Base-by-base conservation (phyloP, 345 rosid genomes). In the Anastatica hierochuntica region DNA sequence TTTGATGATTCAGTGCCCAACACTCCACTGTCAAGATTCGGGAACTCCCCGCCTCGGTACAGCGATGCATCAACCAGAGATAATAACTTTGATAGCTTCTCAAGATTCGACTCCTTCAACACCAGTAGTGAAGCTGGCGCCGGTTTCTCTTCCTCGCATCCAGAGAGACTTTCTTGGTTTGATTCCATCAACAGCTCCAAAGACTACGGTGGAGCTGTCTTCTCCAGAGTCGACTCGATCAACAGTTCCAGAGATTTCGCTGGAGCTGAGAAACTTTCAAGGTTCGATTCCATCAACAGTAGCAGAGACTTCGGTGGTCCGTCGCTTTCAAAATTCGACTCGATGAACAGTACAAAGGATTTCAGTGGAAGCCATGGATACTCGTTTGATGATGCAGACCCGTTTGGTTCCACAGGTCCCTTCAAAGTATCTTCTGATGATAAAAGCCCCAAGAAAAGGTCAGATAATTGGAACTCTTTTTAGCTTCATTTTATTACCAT, bases 1-100 rank as follows among this genome's bases (percentile, higher is more conserved):
- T 87, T 90, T 49, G 98, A 92, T 34, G 98, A 88, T 58, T 92
- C 98, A 23, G 95, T 81, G 11, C 92, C 98, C 35, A 64, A 84
- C 64, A 81, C 90, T 42, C 95, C 98, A 40, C 69, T 71, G 26
- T 85, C 97, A 41, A 85, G 79, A 69, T 78, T 78, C 46, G 88
- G 83, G 49, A 83, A 81, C 80, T 88, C 95, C 41, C 77, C 94
- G 6, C 76, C 98, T 10, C 79, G 94, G 53, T 79, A 66, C 72
- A 83, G 95, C 10, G 94, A 90, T 67, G 85, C 76, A 10, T 79
- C 82, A 20, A 38, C 57, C 20, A 76, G 83, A 35, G 81, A 79
- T 58, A 57, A 51, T 39, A 75, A 78, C 55, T 78, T 72, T 6
- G 83, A 88, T 70, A 81, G 74, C 66, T 85, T 79, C 73, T 82